These are phyloP conservation scores for Trematosphaeria pertusa DNA, from an alignment of 2,329 filamentous ascomycete species.

Conservation along the genomic window DNA sequence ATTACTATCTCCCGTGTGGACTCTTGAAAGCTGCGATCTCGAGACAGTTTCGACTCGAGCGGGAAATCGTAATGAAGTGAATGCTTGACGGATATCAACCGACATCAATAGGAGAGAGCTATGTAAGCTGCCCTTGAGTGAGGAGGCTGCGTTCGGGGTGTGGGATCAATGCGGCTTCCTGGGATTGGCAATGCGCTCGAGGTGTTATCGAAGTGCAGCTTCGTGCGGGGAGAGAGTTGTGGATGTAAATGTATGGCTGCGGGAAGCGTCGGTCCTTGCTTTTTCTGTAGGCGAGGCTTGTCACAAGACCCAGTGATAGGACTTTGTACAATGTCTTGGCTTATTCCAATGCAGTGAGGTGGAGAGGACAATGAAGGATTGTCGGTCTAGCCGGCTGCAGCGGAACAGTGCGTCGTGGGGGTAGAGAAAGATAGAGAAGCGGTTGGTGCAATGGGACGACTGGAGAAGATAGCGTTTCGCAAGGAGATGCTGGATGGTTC, in stretches of 20 bases:
- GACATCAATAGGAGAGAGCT: constrained; percentile 59
- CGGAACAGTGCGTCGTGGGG: constrained; percentile 40
- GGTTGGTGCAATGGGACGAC: constrained; percentile 28
- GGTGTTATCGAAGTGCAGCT: constrained; percentile 29
- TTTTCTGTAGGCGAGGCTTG: constrained; percentile 28
- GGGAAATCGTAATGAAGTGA: constrained; percentile 62
- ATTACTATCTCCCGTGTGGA: constrained; percentile 61
- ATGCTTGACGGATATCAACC: constrained; percentile 63
- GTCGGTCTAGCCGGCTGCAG: constrained; percentile 33
- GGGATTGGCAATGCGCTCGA: constrained; percentile 22
- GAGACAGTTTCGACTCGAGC: constrained; percentile 64
- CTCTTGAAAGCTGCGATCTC: constrained; percentile 63
- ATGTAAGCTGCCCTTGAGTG: constrained; percentile 36
- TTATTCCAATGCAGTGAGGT: constrained; percentile 18
- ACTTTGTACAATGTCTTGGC: constrained; percentile 42
- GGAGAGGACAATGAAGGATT: constrained; percentile 29
- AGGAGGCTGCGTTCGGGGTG: constrained; percentile 16
- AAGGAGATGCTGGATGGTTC: constrained; percentile 22
- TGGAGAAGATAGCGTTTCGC: constrained; percentile 24
- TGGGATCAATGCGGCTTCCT: constrained; percentile 28
- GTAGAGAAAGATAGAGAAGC: constrained; percentile 18
- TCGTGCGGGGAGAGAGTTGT: constrained; percentile 26
- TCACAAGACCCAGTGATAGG: constrained; percentile 45
- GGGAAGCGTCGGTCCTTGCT: constrained; percentile 25
- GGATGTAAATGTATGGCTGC: constrained; percentile 32